These are phyloP conservation scores for Nitzschia sp. DNA, from an alignment of 108 stramenopile species.

Conservation along the genomic window DNA sequence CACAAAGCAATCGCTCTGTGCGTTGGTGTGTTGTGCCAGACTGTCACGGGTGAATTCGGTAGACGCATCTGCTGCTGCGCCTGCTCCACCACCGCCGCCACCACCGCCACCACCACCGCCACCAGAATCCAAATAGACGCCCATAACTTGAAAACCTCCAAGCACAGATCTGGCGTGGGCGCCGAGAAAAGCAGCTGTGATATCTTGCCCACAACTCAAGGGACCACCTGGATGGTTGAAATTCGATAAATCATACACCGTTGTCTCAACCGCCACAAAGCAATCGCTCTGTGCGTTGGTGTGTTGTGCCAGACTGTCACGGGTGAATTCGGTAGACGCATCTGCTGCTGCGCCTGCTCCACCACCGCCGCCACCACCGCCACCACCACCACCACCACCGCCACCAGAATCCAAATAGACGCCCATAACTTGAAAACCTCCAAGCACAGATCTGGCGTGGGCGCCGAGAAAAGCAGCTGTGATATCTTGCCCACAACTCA, in stretches of 20 bases:
- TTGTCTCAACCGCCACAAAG: conserved; percentile 70
- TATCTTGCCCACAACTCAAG: background rate
- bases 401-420: background rate
- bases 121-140: too few species aligned
- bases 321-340: background rate
- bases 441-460: background rate
- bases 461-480: background rate
- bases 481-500: conserved; percentile 1
- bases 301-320: conserved; percentile 47
- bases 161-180: background rate
- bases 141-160: background rate
- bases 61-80: background rate
- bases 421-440: background rate
- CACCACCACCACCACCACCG: background rate
- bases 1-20: conserved; percentile 70
- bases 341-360: background rate
- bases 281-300: conserved; percentile 59
- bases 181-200: background rate
- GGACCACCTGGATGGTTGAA: background rate
- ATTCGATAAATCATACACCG: conserved; percentile 1
- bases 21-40: conserved; percentile 48
- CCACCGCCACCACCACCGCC: background rate
- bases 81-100: background rate
- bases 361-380: background rate
- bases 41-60: conserved; percentile 12